Base-by-base conservation (phyloP, 352 stramenopile genomes). In the Pythium sukuiense region DNA sequence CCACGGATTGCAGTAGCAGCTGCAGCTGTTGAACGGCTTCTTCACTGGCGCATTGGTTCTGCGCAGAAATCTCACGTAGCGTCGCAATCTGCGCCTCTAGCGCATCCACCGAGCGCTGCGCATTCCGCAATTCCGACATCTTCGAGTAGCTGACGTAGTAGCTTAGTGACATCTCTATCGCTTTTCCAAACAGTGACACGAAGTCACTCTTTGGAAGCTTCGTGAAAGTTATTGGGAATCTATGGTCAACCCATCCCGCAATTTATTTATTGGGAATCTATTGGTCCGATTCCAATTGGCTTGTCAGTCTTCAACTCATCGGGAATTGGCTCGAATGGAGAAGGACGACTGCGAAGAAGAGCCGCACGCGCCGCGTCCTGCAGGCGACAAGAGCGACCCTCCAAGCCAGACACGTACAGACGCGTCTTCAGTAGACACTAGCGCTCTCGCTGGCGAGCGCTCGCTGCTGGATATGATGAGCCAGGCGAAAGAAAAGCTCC, bases 81-180 rank as follows among this genome's bases (percentile, higher is more conserved):
- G 63, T 55, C 45, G 59, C 67, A 35, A 88, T 55, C 45, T 59
- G 67, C 61, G 59, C 55, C 41, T 85, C 78, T 12, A 92, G 73
- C 54, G 66, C 72, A 16, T 73, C 79, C 39, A 92, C 67, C 6
- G 73, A 62, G 7, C 67, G 58, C 4, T 55, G 71, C 33, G 77
- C 83, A 59, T 73, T 69, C 58, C 77, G 70, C 55, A 87, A 84
- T 63, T 91, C 83, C 43, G 71, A 79, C 83, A 91, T 91, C 5
- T 55, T 61, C 59, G 26, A 35, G 29, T 9, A 12, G 3, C 24
- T 27, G 30, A 11, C 2, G 9, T 48, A 32, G n/a, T 26, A 0
- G 18, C 5, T 29, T 41, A 59, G 55, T 63, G 63, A 55, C 61
- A 57, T 61, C 48, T 45, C 55, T 24, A 24, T 50, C 53, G 14